Conservation (phyloP, 805 yeast genomes). For the Candida qinlingensis region DNA sequence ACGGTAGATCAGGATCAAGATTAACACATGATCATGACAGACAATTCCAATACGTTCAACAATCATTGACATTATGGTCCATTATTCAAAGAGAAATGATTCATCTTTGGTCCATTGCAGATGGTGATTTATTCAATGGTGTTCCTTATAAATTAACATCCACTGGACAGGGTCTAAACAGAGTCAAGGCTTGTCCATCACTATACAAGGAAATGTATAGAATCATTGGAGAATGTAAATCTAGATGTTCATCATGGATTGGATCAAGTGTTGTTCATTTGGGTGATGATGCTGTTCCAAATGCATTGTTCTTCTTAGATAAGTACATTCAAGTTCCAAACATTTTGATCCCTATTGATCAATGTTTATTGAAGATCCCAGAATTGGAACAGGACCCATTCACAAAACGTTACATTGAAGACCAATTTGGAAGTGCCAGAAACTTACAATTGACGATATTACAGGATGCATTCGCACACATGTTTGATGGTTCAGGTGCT, state of each 20-base stretch:
- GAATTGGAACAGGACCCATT: slow-evolving; percentile 44
- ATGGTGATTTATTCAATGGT: slow-evolving; percentile 59
- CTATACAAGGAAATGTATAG: slow-evolving; percentile 66
- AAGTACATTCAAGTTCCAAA: slow-evolving; percentile 78
- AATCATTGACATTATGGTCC: slow-evolving; percentile 72
- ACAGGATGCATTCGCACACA: slow-evolving; percentile 38
- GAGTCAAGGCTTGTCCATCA: slow-evolving; percentile 69
- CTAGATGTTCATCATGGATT: slow-evolving; percentile 62
- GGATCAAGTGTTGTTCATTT: slow-evolving; percentile 77
- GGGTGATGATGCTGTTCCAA: slow-evolving; percentile 83
- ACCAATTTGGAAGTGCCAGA: slow-evolving; percentile 52
- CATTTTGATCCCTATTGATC: slow-evolving; percentile 67
- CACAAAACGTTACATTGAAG: slow-evolving; percentile 44
- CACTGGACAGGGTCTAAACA: slow-evolving; percentile 78
- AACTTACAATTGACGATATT: slow-evolving; percentile 43
- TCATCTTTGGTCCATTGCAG: slow-evolving; percentile 72
- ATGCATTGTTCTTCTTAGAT: slow-evolving; percentile 73
- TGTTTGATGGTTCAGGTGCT: slow-evolving; percentile 77
- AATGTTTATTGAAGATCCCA: slow-evolving; percentile 50
- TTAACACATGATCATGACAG: slow-evolving; percentile 68
- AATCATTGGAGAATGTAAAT: slow-evolving; percentile 61
- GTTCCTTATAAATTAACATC: slow-evolving; percentile 52
- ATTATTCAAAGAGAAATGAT: slow-evolving; percentile 75
- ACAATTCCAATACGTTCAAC: slow-evolving; percentile 71
- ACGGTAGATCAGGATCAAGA: slow-evolving; percentile 65